phyloP scores from a whole-genome alignment of 805 yeast species.

The Candida andamanensis region DNA sequence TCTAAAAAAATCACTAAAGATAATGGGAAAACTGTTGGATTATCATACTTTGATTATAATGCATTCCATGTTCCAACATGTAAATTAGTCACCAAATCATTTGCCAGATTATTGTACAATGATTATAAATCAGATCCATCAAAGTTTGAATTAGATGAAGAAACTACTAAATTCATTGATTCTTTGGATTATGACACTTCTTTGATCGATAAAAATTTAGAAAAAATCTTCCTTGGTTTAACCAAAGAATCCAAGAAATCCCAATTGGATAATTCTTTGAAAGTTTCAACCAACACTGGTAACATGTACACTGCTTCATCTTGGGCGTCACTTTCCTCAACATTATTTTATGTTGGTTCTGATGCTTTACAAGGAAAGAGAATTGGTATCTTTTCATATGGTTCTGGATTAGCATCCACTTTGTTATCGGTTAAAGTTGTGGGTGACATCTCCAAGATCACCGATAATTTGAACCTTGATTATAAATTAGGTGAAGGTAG shows the following conservation, averaged over 20 bases:
- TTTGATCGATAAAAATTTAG: conserved; percentile 72
- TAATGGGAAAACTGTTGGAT: conserved; percentile 50
- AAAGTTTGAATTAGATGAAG: conserved; percentile 43
- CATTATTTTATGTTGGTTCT: conserved; percentile 68
- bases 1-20: conserved; percentile 61
- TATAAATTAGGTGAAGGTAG: conserved; percentile 61
- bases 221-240: conserved; percentile 76
- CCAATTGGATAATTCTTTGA: conserved; percentile 75
- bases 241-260: conserved; percentile 64
- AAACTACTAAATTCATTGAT: conserved; percentile 49
- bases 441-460: conserved; percentile 74
- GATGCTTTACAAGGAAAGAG: conserved; percentile 77
- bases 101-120: conserved; percentile 84
- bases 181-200: conserved; percentile 68
- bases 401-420: conserved; percentile 95
- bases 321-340: conserved; percentile 80
- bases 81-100: conserved; percentile 88
- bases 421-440: conserved; percentile 72
- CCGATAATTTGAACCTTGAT: conserved; percentile 61
- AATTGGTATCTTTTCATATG: conserved; percentile 91
- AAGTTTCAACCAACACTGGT: conserved; percentile 93
- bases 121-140: conserved; percentile 75
- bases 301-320: conserved; percentile 96
- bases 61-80: conserved; percentile 99
- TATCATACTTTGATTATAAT: conserved; percentile 80